phyloP scores from a whole-genome alignment of 208 protist genomes.

The Tritrichomonas foetus region DNA sequence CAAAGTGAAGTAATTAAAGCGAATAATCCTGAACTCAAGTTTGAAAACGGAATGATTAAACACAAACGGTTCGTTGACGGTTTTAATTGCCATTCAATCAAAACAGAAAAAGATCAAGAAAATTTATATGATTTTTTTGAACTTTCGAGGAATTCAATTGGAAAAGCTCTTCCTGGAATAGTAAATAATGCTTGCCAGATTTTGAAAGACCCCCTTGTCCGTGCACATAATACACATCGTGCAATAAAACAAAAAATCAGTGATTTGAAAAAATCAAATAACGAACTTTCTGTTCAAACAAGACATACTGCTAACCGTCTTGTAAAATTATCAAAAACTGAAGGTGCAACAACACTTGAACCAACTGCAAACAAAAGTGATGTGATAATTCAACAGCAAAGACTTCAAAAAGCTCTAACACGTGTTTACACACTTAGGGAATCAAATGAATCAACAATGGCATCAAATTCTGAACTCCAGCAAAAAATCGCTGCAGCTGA shows the following conservation, averaged over 20 bases:
- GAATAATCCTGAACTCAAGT: not conserved
- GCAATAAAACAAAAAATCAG: not conserved
- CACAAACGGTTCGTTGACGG: not conserved
- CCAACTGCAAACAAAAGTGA: not conserved
- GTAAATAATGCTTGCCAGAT: not conserved
- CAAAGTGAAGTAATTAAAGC: not conserved
- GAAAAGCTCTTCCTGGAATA: not conserved
- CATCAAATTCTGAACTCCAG: not conserved
- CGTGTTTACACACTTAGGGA: not conserved
- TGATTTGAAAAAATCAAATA: not conserved
- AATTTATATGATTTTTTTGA: not conserved
- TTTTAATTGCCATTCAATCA: not conserved
- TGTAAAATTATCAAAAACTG: not conserved
- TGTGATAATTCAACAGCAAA: slow-evolving; percentile 21
- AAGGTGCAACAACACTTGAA: not conserved
- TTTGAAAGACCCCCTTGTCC: not conserved
- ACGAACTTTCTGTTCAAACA: not conserved
- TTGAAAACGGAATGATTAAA: not conserved
- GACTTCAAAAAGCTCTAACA: not conserved
- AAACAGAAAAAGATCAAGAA: not conserved
- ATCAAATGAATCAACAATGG: not conserved
- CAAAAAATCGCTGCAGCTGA: not conserved
- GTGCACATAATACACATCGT: not conserved
- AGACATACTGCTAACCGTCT: slow-evolving; percentile 13
- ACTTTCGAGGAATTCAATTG: not conserved